These are phyloP conservation scores for Xylogone sp. DNA, from an alignment of 2,329 filamentous ascomycete species.

Conservation along the genomic window DNA sequence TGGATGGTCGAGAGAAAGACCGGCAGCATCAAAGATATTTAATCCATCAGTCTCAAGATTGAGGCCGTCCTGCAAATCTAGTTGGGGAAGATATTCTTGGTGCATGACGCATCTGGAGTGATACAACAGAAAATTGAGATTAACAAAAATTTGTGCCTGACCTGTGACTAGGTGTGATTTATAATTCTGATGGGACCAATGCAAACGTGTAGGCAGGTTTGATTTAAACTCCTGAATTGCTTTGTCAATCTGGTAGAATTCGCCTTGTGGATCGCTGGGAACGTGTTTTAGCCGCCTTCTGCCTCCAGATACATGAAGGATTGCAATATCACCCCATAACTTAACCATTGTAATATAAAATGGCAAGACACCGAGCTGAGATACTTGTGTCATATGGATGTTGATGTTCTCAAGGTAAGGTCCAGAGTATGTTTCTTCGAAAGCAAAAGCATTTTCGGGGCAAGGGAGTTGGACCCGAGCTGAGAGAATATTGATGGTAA, in stretches of 20 bases:
- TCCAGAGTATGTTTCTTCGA: constrained; percentile 6
- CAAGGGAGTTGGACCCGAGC: constrained; percentile 7
- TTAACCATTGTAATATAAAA: constrained; percentile 6
- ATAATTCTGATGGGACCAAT: constrained; percentile 5
- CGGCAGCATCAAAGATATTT: constrained; percentile 1
- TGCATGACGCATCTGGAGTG: constrained; percentile 9
- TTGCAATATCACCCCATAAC: constrained; percentile 4
- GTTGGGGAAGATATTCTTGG: constrained; percentile 9
- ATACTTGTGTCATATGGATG: neutral
- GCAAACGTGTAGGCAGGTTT: neutral
- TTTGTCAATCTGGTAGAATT: constrained; percentile 1
- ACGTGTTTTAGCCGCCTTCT: neutral
- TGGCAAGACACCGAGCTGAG: constrained; percentile 2
- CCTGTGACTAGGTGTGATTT: constrained; percentile 10
- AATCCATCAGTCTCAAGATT: neutral
- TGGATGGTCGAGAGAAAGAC: constrained; percentile 3
- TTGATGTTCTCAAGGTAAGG: neutral
- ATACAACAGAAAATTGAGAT: constrained; percentile 6
- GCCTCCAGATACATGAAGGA: constrained; percentile 1
- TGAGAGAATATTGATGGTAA: neutral
- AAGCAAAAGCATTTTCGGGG: constrained; percentile 6
- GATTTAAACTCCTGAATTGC: neutral
- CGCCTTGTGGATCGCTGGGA: neutral
- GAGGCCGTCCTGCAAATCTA: constrained; percentile 9
- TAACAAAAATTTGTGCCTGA: constrained; percentile 9